Base-by-base conservation (phyloP, 1,139 yeast genomes). In the Sugiyamaella xylanicola region DNA sequence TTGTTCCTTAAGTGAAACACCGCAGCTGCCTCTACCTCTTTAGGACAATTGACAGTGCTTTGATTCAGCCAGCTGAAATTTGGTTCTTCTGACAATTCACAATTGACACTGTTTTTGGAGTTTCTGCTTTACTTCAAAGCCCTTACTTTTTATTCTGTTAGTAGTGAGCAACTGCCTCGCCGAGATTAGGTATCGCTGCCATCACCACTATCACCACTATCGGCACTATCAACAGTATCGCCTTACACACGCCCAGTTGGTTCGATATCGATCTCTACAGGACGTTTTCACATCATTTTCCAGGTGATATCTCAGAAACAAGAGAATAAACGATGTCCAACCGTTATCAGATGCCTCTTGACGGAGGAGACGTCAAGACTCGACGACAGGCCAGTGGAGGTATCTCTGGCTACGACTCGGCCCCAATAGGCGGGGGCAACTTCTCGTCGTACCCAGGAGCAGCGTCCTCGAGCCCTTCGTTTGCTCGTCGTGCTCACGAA, bases 391-490 rank as follows among this genome's bases (percentile, higher is more conserved):
- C 45, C 27, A 45, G 40, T 39, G 22, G 22, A 4, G 48, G 48
- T 2, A 17, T 45, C 9, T 11, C 39, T n/a, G 46, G 37, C 19
- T 48, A 39, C 16, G 32, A 40, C 17, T 16, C 36, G 16, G 19
- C 47, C 4, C 19, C 41, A 3, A 21, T 39, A 15, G 46, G 52
- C 1, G 39, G 45, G 16, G 46, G 20, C 20, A 41, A 41, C 13
- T 48, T 48, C 41, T 48, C 52, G 21, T 48, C 52, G n/a, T 48
- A 40, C 19, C 52, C 52, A 2, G 52, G 52, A 40, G 46, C 52
- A 2, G 13, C 52, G 3, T 35, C 25, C n/a, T 15, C 47, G 7
- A 29, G 39, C 13, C 46, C 40, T 5, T 48, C 52, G 16, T 41
- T 48, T 4, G 46, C 52, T 29, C 39, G 40, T 29, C 46, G 43